phyloP scores from a whole-genome alignment of 2,329 filamentous ascomycete genomes.

The Alternaria hordeiaustralica region DNA sequence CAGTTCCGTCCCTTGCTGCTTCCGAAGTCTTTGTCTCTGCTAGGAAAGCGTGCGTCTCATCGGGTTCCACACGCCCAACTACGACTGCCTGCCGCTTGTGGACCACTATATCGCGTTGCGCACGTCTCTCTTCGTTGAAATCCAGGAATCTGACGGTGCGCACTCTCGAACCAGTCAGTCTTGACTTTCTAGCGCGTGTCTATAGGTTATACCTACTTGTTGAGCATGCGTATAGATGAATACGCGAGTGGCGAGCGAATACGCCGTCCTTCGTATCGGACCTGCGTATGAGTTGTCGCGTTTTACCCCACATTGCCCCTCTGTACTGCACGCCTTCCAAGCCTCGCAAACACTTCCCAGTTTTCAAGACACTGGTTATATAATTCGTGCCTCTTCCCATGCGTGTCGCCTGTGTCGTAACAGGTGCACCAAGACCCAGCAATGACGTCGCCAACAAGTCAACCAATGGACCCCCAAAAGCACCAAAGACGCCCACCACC shows the following conservation, averaged over 20 bases:
- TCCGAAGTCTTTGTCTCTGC: background rate
- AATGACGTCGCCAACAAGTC: constrained; percentile 27
- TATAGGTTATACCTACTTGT: background rate
- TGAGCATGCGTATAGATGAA: background rate
- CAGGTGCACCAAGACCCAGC: constrained; percentile 13
- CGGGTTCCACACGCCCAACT: background rate
- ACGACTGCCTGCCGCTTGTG: background rate
- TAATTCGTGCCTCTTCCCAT: constrained; percentile 6
- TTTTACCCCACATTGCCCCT: constrained; percentile 11
- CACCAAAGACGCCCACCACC: constrained; percentile 30
- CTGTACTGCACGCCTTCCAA: background rate
- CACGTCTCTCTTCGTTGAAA: background rate
- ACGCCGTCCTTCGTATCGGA: background rate
- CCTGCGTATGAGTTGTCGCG: background rate
- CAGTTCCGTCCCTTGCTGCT: background rate
- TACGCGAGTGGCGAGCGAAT: background rate
- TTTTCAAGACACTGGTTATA: background rate
- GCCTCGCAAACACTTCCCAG: background rate
- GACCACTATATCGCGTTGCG: background rate
- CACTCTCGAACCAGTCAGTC: background rate
- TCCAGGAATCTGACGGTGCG: background rate
- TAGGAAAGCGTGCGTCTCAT: background rate
- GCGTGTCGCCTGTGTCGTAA: constrained; percentile 5
- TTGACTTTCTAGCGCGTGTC: background rate
- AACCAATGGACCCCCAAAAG: constrained; percentile 8